Base-by-base conservation (phyloP, 805 yeast genomes). In the Phaffomyces opuntiae region DNA sequence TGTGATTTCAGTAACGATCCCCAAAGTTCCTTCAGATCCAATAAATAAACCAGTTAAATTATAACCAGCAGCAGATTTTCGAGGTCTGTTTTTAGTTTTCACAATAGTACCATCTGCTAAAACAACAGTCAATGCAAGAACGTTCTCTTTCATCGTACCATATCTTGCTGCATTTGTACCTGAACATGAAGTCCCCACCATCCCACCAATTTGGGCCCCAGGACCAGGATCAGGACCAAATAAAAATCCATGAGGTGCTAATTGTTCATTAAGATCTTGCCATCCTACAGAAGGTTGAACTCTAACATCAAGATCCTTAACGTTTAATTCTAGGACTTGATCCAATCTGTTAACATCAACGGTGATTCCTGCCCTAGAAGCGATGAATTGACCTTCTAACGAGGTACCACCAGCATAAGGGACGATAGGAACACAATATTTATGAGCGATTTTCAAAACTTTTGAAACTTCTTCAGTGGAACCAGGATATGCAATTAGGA, bases 141-240 rank as follows among this genome's bases (percentile, higher is more conserved):
- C 79, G 59, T 83, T 80, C 60, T 85, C 89, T 58, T 81, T 78
- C 80, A 85, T 83, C 16, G 91, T 86, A 19, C 95, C 95, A 53
- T 83, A 85, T 42, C 87, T 64, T 25, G 81, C 78, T 25, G 91
- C 90, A 54, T 84, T 81, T 3, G 91, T 82, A 7, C 95, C 95
- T 0, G 90, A 83, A 48, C 91, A 84, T 31, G 83, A 80, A 24
- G 87, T 83, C 9, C 82, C 83, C 39, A 81, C 77, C 78, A 83
- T 82, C 5, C 95, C 95, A 36, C 87, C 86, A 46, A 86, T 80
- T 50, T 80, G 73, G 1, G 91, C 93, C 44, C 88, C 88, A 21
- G 91, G 89, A 39, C 90, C 90, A 1, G 80, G 80, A 60, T 84
- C 91, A 14, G 85, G 84, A 0, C 93, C 93, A 59, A 86, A 81